Percentiles rank a stretch among this genome's conserved stretches.
Evolutionary conservation across 768 basidiomycete species (phyloP).

Genomic region (Serpula lacrymans): DNA sequence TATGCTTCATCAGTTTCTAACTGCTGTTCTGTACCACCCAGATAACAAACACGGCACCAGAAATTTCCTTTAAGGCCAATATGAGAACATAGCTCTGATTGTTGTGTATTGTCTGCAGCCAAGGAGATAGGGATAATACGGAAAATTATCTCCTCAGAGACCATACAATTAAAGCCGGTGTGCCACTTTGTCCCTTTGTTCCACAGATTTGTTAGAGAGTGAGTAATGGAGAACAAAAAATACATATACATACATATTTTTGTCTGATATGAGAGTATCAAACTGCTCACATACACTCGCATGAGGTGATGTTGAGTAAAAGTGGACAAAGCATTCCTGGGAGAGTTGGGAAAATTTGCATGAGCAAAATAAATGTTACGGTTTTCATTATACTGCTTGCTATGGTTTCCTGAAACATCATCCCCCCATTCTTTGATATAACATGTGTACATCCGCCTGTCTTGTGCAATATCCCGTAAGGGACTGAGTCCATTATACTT

Average conservation of each 20-base stretch:
- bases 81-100: slow-evolving; percentile 25
- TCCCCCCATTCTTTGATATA: slow-evolving; percentile 24
- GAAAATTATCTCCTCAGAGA: slow-evolving; percentile 22
- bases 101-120: slow-evolving; percentile 33
- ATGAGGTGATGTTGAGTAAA: slow-evolving; percentile 28
- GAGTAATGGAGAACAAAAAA: not conserved
- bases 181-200: slow-evolving; percentile 10
- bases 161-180: slow-evolving; percentile 23
- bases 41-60: slow-evolving; percentile 20
- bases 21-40: slow-evolving; percentile 18
- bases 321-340: slow-evolving; percentile 33
- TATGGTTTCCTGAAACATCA: slow-evolving; percentile 32
- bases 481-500: slow-evolving; percentile 5
- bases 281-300: slow-evolving; percentile 29
- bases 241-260: slow-evolving; percentile 13
- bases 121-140: slow-evolving; percentile 21
- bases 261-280: slow-evolving; percentile 20
- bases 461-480: slow-evolving; percentile 10
- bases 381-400: slow-evolving; percentile 35
- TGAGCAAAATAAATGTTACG: slow-evolving; percentile 31
- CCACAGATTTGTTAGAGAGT: not conserved
- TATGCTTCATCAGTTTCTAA: slow-evolving; percentile 18
- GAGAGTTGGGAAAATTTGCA: slow-evolving; percentile 23
- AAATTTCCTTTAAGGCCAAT: slow-evolving; percentile 19
- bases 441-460: slow-evolving; percentile 5